Evolutionary conservation across 23 red algal species (phyloP), one percentile per base, ranked within the genome.

Genomic region (Chondrus crispus): DNA sequence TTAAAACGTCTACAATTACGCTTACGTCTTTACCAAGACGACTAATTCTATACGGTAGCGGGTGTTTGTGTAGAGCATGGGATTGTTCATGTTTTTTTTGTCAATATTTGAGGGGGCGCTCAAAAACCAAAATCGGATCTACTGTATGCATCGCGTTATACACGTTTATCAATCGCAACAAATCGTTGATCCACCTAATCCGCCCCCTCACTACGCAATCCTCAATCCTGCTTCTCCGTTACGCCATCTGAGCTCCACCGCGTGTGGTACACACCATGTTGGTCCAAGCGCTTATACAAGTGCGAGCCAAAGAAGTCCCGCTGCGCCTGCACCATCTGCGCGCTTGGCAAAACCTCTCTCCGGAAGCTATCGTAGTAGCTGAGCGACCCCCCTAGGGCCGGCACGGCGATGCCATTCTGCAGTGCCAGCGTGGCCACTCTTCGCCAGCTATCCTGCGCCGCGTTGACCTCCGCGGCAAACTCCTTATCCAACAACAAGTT

Each of bases 281-380:
- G 87, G 75, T 98, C 97, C 46, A 96, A 43, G 16, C 97, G 45
- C 85, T 98, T 78, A 66, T 98, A 98, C 2, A 94, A 96, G 62
- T 98, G 97, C 26, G 89, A 85, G n/a, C 97, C 97, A 48, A 98
- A 98, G 70, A 91, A 98, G 82, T 98, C 97, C 35, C 97, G 97
- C 75, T 98, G 97, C 22, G 93, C 90, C 44, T 98, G 97, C 11
- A 98, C 95, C 81, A 98, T 82, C 66, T 98, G 97, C 30, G 91
- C 93, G 26, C 84, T 84, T 39, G 88, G 91, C 24, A 98, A 73
- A 13, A 95, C 85, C 47, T 81, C 90, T 54, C 91, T 48, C 19
- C 97, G 93, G 93, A 88, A 90, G 26, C 86, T 95, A 81, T 98
- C 97, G 80, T 98, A 98, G 82, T 98, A 98, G 37, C 85, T 68